Base-by-base conservation (phyloP, 768 basidiomycete species). In the Rhodotorula diobovata region DNA sequence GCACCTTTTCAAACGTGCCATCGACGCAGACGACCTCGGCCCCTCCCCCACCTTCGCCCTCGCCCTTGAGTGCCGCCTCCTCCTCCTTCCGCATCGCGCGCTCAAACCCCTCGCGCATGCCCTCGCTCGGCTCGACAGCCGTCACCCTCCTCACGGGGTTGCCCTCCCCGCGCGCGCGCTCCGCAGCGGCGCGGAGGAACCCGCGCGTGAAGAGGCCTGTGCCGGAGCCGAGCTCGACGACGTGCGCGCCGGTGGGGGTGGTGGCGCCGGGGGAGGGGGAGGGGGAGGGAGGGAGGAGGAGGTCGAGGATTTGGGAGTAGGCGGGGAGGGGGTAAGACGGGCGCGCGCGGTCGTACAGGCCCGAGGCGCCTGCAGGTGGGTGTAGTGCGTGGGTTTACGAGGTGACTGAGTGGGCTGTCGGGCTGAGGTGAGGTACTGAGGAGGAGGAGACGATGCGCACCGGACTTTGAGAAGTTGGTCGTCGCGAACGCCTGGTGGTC, bases 21-120 rank as follows among this genome's bases (percentile, higher is more conserved):
- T 90, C 85, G n/a, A 72, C 70, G 53, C 85, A 78, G 21, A 83
- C 81, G 25, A 87, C 85, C 7, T 86, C 61, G 3, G 71, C n/a
- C n/a, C n/a, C n/a, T n/a, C n/a, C n/a, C n/a, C n/a, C n/a, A n/a
- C n/a, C n/a, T n/a, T n/a, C n/a, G n/a, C n/a, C 30, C 28, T 50
- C 48, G 11, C 35, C 43, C 34, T 45, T 39, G 3, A 57, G 43
- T 12, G 57, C 25, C 48, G 25, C 48, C 48, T 50, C 20, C 32
- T 34, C 51, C n/a, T 61, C 43, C 71, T 87, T 82, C 20, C n/a
- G n/a, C n/a, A n/a, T n/a, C n/a, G n/a, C n/a, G n/a, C n/a, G n/a
- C n/a, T 80, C 77, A 81, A 93, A 96, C 4, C 85, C 82, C 7
- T 84, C 81, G 63, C 93, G 84, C 94, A 96, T 96, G 39, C 93